Base-by-base conservation (phyloP, 257 asterid species). In the Solanum infundibuliforme region DNA sequence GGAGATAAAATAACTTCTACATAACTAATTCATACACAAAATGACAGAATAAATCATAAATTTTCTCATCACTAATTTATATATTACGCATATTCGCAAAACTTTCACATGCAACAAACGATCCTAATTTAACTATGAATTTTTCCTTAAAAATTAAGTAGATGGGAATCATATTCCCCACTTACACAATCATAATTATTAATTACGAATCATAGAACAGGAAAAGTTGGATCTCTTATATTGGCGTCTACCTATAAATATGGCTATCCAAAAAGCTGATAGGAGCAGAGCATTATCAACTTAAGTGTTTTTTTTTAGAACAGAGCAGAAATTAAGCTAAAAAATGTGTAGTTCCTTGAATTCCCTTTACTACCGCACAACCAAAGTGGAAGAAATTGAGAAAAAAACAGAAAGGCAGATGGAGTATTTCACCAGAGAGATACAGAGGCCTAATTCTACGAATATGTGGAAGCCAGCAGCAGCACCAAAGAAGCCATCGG, bases 401-500 rank as follows among this genome's bases (percentile, higher is more conserved):
- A 18, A 3, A 48, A 82, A 48, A 82, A 8, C 20, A 82, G 85
- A 82, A 82, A 82, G 69, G 20, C 43, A 66, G 3, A 82, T 29
- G 69, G 41, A 82, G 18, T 9, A 73, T 46, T 27, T 29, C 20
- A 38, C 12, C 20, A 36, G 60, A 85, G 87, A 85, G 38, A 43
- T 12, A 25, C 32, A 31, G 62, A 66, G 31, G 31, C 62, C 36
- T 27, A 66, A 12, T 46, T 62, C 62, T 25, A 27, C 46, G 1
- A 4, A 16, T 20, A 39, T 39, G 60, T 66, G 32, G 31, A 66
- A 43, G 39, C 58, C 8, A 12, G 18, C 72, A 32, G 12, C 72
- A 27, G 84, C 16, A 89, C 91, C 27, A 68, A 90, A 39, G 46
- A 88, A 87, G 89, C 76, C 92, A 0, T 83, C 92, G 1, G 95